These are phyloP conservation scores for Leishmania lainsoni DNA, from an alignment of 208 protist genomes.

Conservation along the genomic window DNA sequence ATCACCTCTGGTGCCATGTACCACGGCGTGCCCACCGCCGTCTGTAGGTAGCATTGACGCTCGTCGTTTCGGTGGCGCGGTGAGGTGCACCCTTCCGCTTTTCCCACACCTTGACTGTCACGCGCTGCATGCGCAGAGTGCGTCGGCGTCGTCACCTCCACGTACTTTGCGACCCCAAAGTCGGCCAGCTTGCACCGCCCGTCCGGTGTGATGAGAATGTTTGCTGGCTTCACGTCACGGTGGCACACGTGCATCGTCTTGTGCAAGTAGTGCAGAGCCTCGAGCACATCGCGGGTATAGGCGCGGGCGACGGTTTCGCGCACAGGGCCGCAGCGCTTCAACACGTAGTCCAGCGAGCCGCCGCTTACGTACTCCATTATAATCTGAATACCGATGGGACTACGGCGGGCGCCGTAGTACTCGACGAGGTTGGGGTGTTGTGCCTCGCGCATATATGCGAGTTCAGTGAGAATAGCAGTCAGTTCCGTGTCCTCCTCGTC, in stretches of 20 bases:
- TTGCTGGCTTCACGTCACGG: conserved; percentile 91
- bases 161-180: conserved; percentile 80
- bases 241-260: conserved; percentile 81
- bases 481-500: conserved; percentile 33
- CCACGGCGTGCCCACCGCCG: conserved; percentile 88
- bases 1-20: conserved; percentile 94
- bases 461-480: conserved; percentile 67
- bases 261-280: conserved; percentile 86
- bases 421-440: conserved; percentile 77
- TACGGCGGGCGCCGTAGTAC: conserved; percentile 82
- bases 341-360: conserved; percentile 76
- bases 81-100: background rate
- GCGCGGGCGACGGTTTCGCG: conserved; percentile 73
- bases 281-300: conserved; percentile 78
- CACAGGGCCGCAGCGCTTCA: conserved; percentile 58
- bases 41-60: conserved; percentile 53
- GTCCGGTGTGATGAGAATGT: conserved; percentile 87
- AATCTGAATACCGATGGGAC: conserved; percentile 71
- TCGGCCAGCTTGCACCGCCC: conserved; percentile 89
- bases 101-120: background rate
- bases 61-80: conserved; percentile 2
- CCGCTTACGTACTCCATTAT: conserved; percentile 92
- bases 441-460: conserved; percentile 75
- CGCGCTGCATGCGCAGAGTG: background rate
- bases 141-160: conserved; percentile 36